Base-by-base conservation (phyloP, 2,329 filamentous ascomycete species). In the Colletotrichum sp. region DNA sequence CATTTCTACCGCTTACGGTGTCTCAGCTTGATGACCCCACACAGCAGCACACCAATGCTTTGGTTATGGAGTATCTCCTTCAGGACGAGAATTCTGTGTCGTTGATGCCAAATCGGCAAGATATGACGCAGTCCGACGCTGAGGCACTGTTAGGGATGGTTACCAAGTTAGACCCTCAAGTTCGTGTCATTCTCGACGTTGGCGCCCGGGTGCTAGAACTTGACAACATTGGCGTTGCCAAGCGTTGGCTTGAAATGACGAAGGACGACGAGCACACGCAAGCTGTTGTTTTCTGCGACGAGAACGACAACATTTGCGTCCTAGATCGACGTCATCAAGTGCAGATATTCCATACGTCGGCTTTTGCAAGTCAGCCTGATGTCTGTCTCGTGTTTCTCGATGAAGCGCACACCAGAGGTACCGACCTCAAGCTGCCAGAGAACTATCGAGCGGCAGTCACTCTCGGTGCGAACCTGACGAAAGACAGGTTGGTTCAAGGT, bases 401-500 rank as follows among this genome's bases (percentile, higher is more conserved):
- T 66, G 91, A 96, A 73, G 89, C 90, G 0, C 93, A 96, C 76
- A 95, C 93, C 0, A 83, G 94, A 76, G 94, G 94, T 0, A 95
- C 90, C 0, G 94, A 96, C 77, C 80, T 96, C 1, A 90, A 89
- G 39, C 82, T 95, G 1, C 94, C 93, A 0, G 72, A 72, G 0
- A 6, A 88, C 15, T 93, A 92, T 78, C 86, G 91, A 1, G 94
- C 93, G 0, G 92, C 91, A 0, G 91, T 96, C 0, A 95, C 93
- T 0, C 81, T 96, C 0, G 93, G 94, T 0, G 87, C 92, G 0
- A 85, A 87, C 6, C 78, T 95, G 2, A 93, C 91, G 0, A 96
- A 96, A 76, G 94, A 96, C 76, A 85, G 89, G 16, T 81, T 95
- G 0, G 90, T 93, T 0, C 94, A 96, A 88, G 93, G 92, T 92